phyloP scores from a whole-genome alignment of 495 filamentous ascomycete species.

The Aspergillus haitiensis region DNA sequence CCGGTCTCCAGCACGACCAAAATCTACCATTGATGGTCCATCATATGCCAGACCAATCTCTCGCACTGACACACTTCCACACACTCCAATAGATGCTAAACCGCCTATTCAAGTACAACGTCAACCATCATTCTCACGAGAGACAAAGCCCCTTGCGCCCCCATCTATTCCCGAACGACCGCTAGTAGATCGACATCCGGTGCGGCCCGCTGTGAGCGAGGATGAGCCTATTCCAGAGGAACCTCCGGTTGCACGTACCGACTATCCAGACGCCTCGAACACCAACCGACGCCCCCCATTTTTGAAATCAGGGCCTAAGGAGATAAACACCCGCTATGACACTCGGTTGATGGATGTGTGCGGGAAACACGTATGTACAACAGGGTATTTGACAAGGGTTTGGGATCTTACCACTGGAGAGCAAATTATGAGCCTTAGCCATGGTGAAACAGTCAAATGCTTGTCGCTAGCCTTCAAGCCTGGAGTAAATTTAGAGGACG shows the following conservation, averaged over 20 bases:
- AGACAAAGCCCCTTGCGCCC: constrained; percentile 25
- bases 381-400: constrained; percentile 76
- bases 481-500: constrained; percentile 66
- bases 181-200: constrained; percentile 20
- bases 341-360: constrained; percentile 82
- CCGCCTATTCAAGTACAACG: constrained; percentile 25
- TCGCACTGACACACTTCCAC: constrained; percentile 20
- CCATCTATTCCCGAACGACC: constrained; percentile 29
- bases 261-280: constrained; percentile 82
- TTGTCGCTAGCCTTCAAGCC: constrained; percentile 86
- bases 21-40: constrained; percentile 18
- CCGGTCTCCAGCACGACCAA: constrained; percentile 37
- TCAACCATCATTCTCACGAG: constrained; percentile 37
- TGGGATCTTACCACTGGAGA: constrained; percentile 86
- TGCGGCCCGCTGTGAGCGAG: constrained; percentile 29
- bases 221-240: constrained; percentile 32
- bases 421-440: constrained; percentile 72
- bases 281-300: constrained; percentile 81
- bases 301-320: constrained; percentile 63
- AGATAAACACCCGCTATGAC: constrained; percentile 83
- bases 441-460: constrained; percentile 75
- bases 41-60: constrained; percentile 23
- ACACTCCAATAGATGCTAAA: constrained; percentile 17
- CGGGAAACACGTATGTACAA: constrained; percentile 83
- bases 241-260: constrained; percentile 36